Evolutionary conservation across 352 stramenopile species (phyloP), one percentile per base, ranked within the genome.

Genomic region (Hyaloperonospora arabidopsidis): DNA sequence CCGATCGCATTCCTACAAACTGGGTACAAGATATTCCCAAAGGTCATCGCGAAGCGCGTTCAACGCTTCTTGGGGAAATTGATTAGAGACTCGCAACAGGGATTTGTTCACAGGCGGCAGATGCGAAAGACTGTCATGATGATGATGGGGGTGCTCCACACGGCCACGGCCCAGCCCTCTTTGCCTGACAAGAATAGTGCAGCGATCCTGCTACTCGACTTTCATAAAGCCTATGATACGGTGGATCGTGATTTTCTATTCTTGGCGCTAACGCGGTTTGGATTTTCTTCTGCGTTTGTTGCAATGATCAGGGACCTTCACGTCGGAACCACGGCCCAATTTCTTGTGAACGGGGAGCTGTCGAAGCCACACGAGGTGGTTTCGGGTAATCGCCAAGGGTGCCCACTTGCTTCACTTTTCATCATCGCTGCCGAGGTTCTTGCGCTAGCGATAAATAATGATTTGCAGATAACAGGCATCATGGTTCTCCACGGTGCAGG

Each of bases 91-190:
- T 51, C 28, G 8, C 45, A 51, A 11, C 45, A 51, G 28, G 28
- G 45, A 0, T 51, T 51, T 25, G 28, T 51, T 5, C 17, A 51
- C 5, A 22, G 22, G 19, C 11, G 23, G 25, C 1, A 36, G 10
- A 38, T 49, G 44, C 23, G 14, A 21, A 40, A 41, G 0, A n/a
- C 45, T 2, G 28, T 40, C 2, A 51, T 51, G 45, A 40, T 40
- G 28, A 51, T 51, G 45, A 15, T 51, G 28, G 25, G 25, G 6
- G 5, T 13, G 0, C 15, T 45, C 6, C 7, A 2, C 3, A 45
- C 18, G 15, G 19, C 39, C 7, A 14, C 10, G 18, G 17, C 10
- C 7, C 4, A 45, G 6, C 8, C 17, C 2, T 2, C 5, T 0
- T 0, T 29, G 18, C 2, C 19, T 28, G 17, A 5, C 5, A 0